These are phyloP conservation scores for Pichia thaimueangensis DNA, from an alignment of 805 yeast genomes.

Conservation along the genomic window DNA sequence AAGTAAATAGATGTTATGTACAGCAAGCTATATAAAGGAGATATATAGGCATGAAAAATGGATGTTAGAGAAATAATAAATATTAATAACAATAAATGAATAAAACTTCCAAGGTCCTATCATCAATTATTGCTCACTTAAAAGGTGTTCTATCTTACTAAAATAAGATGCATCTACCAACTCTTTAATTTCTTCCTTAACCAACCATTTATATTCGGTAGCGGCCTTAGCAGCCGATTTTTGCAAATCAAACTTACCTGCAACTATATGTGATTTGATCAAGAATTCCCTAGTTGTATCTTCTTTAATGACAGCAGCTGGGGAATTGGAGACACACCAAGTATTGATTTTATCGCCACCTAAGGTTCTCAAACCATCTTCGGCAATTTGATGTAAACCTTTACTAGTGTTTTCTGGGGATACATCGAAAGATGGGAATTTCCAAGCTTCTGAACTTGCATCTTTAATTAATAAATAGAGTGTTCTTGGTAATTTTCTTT, in stretches of 20 bases:
- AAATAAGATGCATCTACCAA: slow-evolving; percentile 51
- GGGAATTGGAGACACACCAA: slow-evolving; percentile 87
- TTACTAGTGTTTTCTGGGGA: slow-evolving; percentile 34
- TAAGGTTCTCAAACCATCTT: slow-evolving; percentile 57
- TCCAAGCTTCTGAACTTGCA: slow-evolving; percentile 55
- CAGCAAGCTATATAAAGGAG: too few species aligned
- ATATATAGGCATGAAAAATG: too few species aligned
- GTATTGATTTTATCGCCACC: slow-evolving; percentile 78
- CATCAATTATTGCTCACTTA: too few species aligned
- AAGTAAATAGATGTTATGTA: too few species aligned
- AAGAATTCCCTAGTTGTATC: slow-evolving; percentile 50
- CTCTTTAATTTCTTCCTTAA: slow-evolving; percentile 66
- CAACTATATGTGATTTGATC: slow-evolving; percentile 80
- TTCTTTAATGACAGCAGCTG: slow-evolving; percentile 62
- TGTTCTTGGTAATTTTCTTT: slow-evolving; percentile 72
- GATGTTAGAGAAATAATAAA: too few species aligned
- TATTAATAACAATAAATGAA: too few species aligned
- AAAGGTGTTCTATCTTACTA: slow-evolving; percentile 44
- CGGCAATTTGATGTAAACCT: slow-evolving; percentile 68
- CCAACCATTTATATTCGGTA: slow-evolving; percentile 78
- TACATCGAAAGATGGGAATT: slow-evolving; percentile 61
- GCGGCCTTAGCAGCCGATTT: slow-evolving; percentile 28
- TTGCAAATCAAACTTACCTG: slow-evolving; percentile 62
- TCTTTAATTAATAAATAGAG: slow-evolving; percentile 64
- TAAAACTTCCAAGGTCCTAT: too few species aligned